Evolutionary conservation across 2,329 filamentous ascomycete genomes (phyloP), one percentile per base, ranked within the genome.

Genomic region (Diaporthe helianthi): DNA sequence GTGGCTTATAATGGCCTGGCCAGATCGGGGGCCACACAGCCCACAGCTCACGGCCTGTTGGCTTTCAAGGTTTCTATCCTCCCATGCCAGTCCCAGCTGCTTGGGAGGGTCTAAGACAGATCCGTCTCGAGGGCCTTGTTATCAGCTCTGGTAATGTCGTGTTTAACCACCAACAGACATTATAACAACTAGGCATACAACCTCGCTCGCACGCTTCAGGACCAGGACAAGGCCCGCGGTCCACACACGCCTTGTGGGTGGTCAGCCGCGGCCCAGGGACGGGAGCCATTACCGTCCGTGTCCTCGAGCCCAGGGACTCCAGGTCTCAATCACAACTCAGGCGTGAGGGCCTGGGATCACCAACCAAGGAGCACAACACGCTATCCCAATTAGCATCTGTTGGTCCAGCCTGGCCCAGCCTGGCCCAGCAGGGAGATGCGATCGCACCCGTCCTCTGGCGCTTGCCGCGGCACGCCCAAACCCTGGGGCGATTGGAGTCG

Each of bases 161-260:
- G 17, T 46, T 10, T 1, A 44, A 44, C 41, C 46, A 49, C n/a
- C 31, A 33, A 44, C 54, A 67, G 7, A 17, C n/a, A 44, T n/a
- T 19, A 52, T 29, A 52, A 19, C 17, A 17, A 13, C 13, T 33
- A 41, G 53, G 36, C 36, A 60, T 49, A 65, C 53, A 65, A 47
- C 55, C 26, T 31, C 53, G 15, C 29, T 51, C 55, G 38, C 38
- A 22, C 55, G 17, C 24, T 41, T 29, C 24, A 29, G 65, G 67
- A 69, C 67, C 53, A 69, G 67, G 69, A 71, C 69, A 67, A 63
- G 69, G 69, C n/a, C 53, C 29, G 69, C 69, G 67, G 69, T 71
- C 66, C 46, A 67, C 54, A 49, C n/a, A 15, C 24, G 46, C 38
- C 15, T 22, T n/a, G 46, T 69, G 69, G 55, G 69, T 69, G 61